phyloP scores from a whole-genome alignment of 805 yeast genomes.

The Pichia nanzhaoensis region DNA sequence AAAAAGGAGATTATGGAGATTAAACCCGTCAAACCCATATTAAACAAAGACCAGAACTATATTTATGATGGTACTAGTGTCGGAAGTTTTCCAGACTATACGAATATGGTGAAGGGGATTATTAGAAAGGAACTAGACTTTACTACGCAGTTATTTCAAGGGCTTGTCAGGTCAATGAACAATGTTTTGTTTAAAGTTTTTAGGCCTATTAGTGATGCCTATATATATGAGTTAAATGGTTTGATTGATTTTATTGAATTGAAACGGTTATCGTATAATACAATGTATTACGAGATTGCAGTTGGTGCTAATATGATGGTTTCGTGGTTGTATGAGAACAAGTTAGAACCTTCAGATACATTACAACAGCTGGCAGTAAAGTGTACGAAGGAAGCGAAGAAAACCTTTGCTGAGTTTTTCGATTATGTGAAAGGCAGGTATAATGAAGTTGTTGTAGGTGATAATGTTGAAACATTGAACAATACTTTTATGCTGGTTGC shows the following conservation, averaged over 20 bases:
- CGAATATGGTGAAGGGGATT: constrained; percentile 11
- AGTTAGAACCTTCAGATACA: constrained; percentile 14
- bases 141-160: constrained; percentile 28
- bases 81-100: constrained; percentile 16
- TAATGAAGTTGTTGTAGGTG: constrained; percentile 49
- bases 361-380: constrained; percentile 6
- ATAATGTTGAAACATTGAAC: constrained; percentile 33
- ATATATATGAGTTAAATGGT: constrained; percentile 31
- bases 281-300: constrained; percentile 50
- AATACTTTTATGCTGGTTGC: constrained; percentile 53
- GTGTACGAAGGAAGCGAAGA: constrained; percentile 4
- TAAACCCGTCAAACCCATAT: constrained; percentile 33
- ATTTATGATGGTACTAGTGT: constrained; percentile 24
- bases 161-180: constrained; percentile 32
- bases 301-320: constrained; percentile 13
- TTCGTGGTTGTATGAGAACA: constrained; percentile 9
- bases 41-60: constrained; percentile 27
- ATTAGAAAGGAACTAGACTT: constrained; percentile 19
- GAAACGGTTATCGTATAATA: constrained; percentile 41
- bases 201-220: constrained; percentile 39
- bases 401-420: constrained; percentile 47
- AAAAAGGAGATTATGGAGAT: constrained; percentile 37
- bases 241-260: constrained; percentile 36
- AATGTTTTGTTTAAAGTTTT: constrained; percentile 54
- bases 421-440: constrained; percentile 45